Evolutionary conservation across 192 early-diverging fungal genomes (phyloP).

Genomic region (Allomyces macrogynus): DNA sequence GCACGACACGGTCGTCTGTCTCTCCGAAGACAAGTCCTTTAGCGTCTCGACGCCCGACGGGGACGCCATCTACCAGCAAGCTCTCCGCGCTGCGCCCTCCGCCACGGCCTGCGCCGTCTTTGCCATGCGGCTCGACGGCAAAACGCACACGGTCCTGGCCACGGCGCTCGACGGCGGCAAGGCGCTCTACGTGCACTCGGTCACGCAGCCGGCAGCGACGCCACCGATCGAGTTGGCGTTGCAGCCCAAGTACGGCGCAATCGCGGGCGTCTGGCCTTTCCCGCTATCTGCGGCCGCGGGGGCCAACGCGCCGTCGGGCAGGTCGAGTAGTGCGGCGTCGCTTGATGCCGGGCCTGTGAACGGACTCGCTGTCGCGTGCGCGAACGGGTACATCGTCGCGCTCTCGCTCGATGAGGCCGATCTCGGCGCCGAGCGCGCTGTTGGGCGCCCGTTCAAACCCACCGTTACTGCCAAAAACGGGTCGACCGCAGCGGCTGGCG

Average conservation of each 20-base stretch:
- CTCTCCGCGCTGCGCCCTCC: slow-evolving; percentile 22
- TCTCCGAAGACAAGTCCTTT: slow-evolving; percentile 25
- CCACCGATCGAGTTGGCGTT: slow-evolving; percentile 26
- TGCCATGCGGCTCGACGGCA: background rate
- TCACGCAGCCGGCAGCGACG: slow-evolving; percentile 10
- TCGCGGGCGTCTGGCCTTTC: no score
- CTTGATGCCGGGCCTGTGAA: slow-evolving; percentile 10
- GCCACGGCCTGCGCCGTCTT: slow-evolving; percentile 4
- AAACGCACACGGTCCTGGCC: slow-evolving; percentile 10
- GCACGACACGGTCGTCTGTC: slow-evolving; percentile 21
- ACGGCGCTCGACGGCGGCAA: slow-evolving; percentile 16
- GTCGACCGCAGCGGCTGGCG: background rate
- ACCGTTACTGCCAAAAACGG: background rate
- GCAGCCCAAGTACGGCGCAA: slow-evolving; percentile 18
- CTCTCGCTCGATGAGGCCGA: slow-evolving; percentile 8
- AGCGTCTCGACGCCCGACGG: slow-evolving; percentile 23
- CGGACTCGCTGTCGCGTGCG: slow-evolving; percentile 21
- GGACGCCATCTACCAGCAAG: slow-evolving; percentile 23
- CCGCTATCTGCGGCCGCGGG: no score
- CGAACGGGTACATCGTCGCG: slow-evolving; percentile 21
- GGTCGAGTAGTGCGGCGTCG: no score
- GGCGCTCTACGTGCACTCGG: slow-evolving; percentile 19
- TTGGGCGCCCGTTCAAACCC: background rate
- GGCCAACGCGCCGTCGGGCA: no score
- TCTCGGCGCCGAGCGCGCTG: background rate